Conservation (phyloP, 2,329 filamentous ascomycete species). For the Nothophoma quercina region DNA sequence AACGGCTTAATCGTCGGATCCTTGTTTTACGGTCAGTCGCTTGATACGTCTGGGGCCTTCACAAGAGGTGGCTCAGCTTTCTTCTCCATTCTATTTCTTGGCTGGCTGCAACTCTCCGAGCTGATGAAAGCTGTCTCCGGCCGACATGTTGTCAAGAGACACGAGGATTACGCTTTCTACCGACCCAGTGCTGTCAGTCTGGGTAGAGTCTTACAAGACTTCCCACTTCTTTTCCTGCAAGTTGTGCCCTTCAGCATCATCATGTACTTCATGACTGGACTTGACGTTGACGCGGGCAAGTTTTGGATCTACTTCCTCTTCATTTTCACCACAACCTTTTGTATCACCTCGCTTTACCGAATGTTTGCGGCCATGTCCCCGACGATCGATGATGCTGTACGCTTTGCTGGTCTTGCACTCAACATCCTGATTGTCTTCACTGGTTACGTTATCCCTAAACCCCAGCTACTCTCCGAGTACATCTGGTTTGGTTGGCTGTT, state of each 20-base stretch:
- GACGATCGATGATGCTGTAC: slow-evolving; percentile 70
- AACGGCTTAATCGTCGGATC: slow-evolving; percentile 79
- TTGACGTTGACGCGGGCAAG: slow-evolving; percentile 66
- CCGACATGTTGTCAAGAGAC: slow-evolving; percentile 72
- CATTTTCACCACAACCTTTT: slow-evolving; percentile 68
- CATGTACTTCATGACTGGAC: slow-evolving; percentile 70
- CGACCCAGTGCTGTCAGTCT: slow-evolving; percentile 70
- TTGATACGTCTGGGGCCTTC: slow-evolving; percentile 69
- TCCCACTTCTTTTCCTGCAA: slow-evolving; percentile 67
- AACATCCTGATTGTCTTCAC: slow-evolving; percentile 70
- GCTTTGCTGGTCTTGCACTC: slow-evolving; percentile 68
- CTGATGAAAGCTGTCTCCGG: slow-evolving; percentile 79
- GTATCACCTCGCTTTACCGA: slow-evolving; percentile 69
- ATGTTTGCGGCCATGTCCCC: slow-evolving; percentile 71
- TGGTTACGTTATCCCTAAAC: slow-evolving; percentile 73
- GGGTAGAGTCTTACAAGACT: slow-evolving; percentile 68
- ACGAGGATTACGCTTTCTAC: slow-evolving; percentile 74
- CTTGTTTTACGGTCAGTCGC: slow-evolving; percentile 74
- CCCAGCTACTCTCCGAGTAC: slow-evolving; percentile 63
- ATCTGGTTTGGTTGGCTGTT: slow-evolving; percentile 68
- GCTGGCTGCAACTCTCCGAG: slow-evolving; percentile 78
- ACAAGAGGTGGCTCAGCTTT: slow-evolving; percentile 69
- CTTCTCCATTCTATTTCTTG: slow-evolving; percentile 72
- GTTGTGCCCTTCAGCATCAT: slow-evolving; percentile 66
- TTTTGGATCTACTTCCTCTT: slow-evolving; percentile 73